Base-by-base conservation (phyloP, 2,329 filamentous ascomycete genomes). In the Alternaria hordeiaustralica region DNA sequence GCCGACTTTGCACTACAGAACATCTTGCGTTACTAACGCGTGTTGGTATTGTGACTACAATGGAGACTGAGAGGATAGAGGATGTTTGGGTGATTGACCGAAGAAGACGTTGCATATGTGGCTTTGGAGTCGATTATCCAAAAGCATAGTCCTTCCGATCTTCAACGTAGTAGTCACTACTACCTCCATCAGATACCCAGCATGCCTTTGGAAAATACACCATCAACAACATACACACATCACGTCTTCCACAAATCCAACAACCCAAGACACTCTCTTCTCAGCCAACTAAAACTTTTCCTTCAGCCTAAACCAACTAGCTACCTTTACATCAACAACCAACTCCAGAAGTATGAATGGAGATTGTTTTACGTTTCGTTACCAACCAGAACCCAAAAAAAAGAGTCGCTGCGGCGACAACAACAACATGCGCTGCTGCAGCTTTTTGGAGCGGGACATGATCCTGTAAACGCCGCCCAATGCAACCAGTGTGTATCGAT, bases 401-500 rank as follows among this genome's bases (percentile, higher is more conserved):
- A 41, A 41, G 5, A 41, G 9, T 18, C 36, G 36, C 36, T 41
- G 36, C 36, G 15, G 36, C 36, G 36, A 41, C 5, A 41, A 41
- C 26, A 28, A 28, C 36, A 41, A 41, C 36, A 41, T 41, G 36
- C 36, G n/a, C 36, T 41, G 36, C 36, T 18, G 15, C 33, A 7
- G 12, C 2, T 41, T n/a, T 41, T 41, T 41, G 9, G n/a, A 18
- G 36, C n/a, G 36, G 36, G 36, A 41, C 36, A 41, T 41, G 36
- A 41, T 41, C 36, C 36, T 46, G 28, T 36, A 44, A 58, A 62
- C 60, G 60, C 60, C 60, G 36, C 60, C 60, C 60, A 62, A 62
- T 62, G 55, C 60, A 57, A 61, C 49, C 57, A 46, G 25, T 43
- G 6, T 63, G 8, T 41, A 65, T 67, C 66, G 55, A 65, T 54